Conservation (phyloP, 108 stramenopile genomes). For the Nitzschia putrida region DNA sequence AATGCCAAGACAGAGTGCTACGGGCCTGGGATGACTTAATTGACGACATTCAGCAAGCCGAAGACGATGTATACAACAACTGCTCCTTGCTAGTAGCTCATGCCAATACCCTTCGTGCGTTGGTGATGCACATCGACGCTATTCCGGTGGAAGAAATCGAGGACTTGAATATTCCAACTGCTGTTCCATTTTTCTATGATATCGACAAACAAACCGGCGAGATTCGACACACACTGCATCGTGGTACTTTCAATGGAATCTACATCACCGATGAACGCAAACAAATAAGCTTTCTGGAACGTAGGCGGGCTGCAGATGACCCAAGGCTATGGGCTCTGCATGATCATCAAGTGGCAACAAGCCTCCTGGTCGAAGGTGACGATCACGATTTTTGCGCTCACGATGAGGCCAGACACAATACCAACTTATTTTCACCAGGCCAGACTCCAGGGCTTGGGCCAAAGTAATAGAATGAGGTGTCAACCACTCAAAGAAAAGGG, state of each 20-base stretch:
- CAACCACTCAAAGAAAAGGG: too few species aligned
- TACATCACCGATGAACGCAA: constrained; percentile 50
- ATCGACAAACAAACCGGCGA: constrained; percentile 28
- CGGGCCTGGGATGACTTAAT: constrained; percentile 69
- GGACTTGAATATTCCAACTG: constrained; percentile 59
- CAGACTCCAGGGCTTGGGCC: not conserved
- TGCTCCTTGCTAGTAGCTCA: constrained; percentile 68
- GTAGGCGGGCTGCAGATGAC: constrained; percentile 35
- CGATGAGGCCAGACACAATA: not conserved
- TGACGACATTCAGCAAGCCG: constrained; percentile 60
- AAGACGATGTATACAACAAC: constrained; percentile 40
- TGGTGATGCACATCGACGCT: constrained; percentile 59
- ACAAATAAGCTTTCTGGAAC: constrained; percentile 48
- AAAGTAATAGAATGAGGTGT: not conserved
- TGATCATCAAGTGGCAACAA: constrained; percentile 8
- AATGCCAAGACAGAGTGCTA: constrained; percentile 72
- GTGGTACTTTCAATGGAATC: constrained; percentile 29
- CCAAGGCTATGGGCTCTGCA: constrained; percentile 1
- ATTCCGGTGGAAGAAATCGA: constrained; percentile 47
- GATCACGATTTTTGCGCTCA: not conserved
- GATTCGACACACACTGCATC: not conserved
- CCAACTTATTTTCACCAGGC: not conserved
- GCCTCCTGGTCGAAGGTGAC: not conserved
- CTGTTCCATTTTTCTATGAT: constrained; percentile 63
- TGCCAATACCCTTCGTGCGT: constrained; percentile 71